Conservation (phyloP, 2,329 filamentous ascomycete genomes). For the Colletotrichum sp. region DNA sequence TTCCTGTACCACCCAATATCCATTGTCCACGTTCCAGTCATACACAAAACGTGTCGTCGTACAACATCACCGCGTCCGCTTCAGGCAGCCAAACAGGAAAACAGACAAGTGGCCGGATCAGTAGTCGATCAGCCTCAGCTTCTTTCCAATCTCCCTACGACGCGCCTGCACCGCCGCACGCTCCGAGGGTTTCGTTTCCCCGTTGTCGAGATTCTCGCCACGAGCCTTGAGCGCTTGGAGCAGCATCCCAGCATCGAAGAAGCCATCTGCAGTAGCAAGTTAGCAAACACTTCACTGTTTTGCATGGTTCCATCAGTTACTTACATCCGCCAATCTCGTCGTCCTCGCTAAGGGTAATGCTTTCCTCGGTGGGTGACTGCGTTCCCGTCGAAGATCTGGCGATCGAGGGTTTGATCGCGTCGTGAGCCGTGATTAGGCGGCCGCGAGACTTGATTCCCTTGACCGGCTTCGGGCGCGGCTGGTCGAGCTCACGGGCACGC, state of each 20-base stretch:
- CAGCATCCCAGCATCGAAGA: slow-evolving; percentile 97
- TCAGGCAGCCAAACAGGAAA: no score
- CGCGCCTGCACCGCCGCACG: slow-evolving; percentile 62
- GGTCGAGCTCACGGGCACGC: slow-evolving; percentile 60
- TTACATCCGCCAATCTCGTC: slow-evolving; percentile 93
- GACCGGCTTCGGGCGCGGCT: slow-evolving; percentile 34
- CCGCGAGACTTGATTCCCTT: slow-evolving; percentile 74
- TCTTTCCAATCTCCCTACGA: slow-evolving; percentile 76
- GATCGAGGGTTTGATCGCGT: slow-evolving; percentile 42
- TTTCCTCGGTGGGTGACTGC: slow-evolving; percentile 71
- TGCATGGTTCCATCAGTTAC: slow-evolving; percentile 39
- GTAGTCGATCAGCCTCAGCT: slow-evolving; percentile 73
- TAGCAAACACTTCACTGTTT: slow-evolving; percentile 28
- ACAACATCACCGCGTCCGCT: background rate
- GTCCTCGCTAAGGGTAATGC: slow-evolving; percentile 76
- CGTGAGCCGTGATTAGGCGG: slow-evolving; percentile 69
- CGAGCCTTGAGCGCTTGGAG: slow-evolving; percentile 83
- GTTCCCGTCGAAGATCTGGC: slow-evolving; percentile 51
- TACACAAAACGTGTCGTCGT: background rate
- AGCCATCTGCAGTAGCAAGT: slow-evolving; percentile 72
- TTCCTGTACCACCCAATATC: background rate
- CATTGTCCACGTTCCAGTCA: background rate
- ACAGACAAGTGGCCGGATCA: slow-evolving; percentile 33
- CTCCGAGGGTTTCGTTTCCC: slow-evolving; percentile 61
- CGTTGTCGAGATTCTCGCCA: slow-evolving; percentile 56